Evolutionary conservation across 1,139 yeast genomes (phyloP), one percentile per base, ranked within the genome.

Genomic region (Magnusiomyces starmeri): DNA sequence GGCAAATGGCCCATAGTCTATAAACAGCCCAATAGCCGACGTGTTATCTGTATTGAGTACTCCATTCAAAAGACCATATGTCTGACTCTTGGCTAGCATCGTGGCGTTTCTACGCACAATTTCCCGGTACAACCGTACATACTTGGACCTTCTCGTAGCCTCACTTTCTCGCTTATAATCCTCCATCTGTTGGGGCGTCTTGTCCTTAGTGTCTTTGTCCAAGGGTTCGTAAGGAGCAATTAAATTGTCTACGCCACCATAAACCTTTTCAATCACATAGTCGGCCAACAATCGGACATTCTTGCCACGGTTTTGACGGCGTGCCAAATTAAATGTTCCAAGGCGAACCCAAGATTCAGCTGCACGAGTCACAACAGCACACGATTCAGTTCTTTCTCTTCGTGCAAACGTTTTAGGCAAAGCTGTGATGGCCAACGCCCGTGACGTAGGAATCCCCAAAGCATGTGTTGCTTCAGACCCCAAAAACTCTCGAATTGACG

Each of bases 1-100:
- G 24, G 95, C 85, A 70, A 87, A 92, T 1, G 98, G 98, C 3
- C 98, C 98, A 66, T 84, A 92, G 67, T 92, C 98, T 69, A 92
- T 79, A 0, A 96, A 81, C 16, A 90, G 72, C 0, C 98, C 98
- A 45, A 84, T 65, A 7, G 92, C 75, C 0, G 96, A 87, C 0
- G 96, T 88, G 64, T 92, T 92, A 65, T 92, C 98, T 0, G 97
- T 90, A 65, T 92, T 92, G 55, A 92, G 72, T 2, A 92, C 98
- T 6, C 98, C 98, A 63, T 92, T 92, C 62, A 90, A 70, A 63
- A 90, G 89, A 2, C 97, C 97, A 67, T 89, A 90, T 0, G 83
- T 77, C 66, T 92, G 97, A 88, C 96, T 87, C 59, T 78, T 74
- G 1, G 96, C 96, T 1, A 88, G 83, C 25, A 88, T 77, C 44